phyloP scores from a whole-genome alignment of 129 eudicot species.

The Glebionis coronaria region DNA sequence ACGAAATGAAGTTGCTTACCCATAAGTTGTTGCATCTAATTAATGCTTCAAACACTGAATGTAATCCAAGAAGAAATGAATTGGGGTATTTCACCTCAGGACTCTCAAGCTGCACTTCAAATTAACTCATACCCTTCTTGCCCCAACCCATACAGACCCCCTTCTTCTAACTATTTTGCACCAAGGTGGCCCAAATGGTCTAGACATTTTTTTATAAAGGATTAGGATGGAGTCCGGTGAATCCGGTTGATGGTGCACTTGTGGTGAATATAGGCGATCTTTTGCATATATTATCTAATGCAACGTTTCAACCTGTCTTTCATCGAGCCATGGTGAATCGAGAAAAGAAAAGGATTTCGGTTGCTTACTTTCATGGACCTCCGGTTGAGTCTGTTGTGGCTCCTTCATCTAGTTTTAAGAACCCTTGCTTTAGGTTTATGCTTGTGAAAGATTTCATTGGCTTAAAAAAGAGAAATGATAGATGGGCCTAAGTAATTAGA shows the following conservation, averaged over 20 bases:
- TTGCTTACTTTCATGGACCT: too few species aligned
- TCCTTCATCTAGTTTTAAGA: constrained; percentile 31
- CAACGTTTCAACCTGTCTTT: constrained; percentile 19
- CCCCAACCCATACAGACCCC: constrained; percentile 67
- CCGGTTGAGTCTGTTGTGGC: too few species aligned
- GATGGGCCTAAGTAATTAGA: too few species aligned
- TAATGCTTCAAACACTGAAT: constrained; percentile 37
- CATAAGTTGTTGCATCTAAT: constrained; percentile 36
- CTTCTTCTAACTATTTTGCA: constrained; percentile 54
- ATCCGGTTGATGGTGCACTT: constrained; percentile 43
- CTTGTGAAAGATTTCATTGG: constrained; percentile 40
- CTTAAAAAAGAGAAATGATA: constrained; percentile 22
- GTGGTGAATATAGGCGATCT: too few species aligned
- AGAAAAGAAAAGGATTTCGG: too few species aligned
- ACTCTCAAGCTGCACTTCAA: constrained; percentile 47
- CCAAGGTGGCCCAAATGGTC: constrained; percentile 44
- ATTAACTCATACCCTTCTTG: constrained; percentile 68
- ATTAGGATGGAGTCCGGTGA: constrained; percentile 52
- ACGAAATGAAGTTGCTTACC: constrained; percentile 41
- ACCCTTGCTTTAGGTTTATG: constrained; percentile 42
- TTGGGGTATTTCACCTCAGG: constrained; percentile 13
- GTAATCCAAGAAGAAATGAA: constrained; percentile 35
- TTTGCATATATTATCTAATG: constrained; percentile 65
- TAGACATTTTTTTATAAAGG: constrained; percentile 45
- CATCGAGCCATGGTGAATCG: too few species aligned